Evolutionary conservation across 345 rosid genomes (phyloP), one percentile per base, ranked within the genome.

Genomic region (Eucalyptus brandiana): DNA sequence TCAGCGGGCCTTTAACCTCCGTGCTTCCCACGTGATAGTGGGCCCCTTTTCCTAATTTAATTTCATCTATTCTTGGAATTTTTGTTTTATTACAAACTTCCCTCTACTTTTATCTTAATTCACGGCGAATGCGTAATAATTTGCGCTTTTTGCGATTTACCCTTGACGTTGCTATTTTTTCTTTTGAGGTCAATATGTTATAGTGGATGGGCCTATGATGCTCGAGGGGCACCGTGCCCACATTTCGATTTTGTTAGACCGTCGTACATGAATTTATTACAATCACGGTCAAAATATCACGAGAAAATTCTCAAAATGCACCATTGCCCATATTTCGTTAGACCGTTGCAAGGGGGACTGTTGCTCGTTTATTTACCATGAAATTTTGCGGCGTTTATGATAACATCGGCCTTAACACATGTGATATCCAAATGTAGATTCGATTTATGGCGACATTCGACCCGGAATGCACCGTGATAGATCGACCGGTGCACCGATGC

Each of bases 1-100:
- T 87, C 72, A 14, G 86, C 76, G 85, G 89, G 54, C 87, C 80
- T 37, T n/a, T 26, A 5, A 5, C 18, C 65, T 26, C 12, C 87
- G 53, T 80, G 88, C 90, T 34, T 45, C 80, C 51, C 93, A 89
- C 89, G 88, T 92, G 91, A 90, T 10, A 45, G 28, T 69, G 89
- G 18, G 49, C 92, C 87, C 83, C 26, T 6, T 19, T 9, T 37
- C 26, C 81, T 19, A 37, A 19, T 37, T 72, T 34, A 34, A 34
- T 69, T 69, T 18, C 13, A 67, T 67, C 42, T 34, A 8, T 5
- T 69, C 21, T 69, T 34, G 4, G 24, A 34, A 0, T 69, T 34
- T 32, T 69, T 9, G 80, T 17, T 69, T 69, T 5, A 19, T 9
- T 18, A 32, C 24, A 18, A 69, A 34, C 80, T 32, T 5, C 42